These are phyloP conservation scores for Lepidium didymum DNA, from an alignment of 345 rosid genomes.

Conservation along the genomic window DNA sequence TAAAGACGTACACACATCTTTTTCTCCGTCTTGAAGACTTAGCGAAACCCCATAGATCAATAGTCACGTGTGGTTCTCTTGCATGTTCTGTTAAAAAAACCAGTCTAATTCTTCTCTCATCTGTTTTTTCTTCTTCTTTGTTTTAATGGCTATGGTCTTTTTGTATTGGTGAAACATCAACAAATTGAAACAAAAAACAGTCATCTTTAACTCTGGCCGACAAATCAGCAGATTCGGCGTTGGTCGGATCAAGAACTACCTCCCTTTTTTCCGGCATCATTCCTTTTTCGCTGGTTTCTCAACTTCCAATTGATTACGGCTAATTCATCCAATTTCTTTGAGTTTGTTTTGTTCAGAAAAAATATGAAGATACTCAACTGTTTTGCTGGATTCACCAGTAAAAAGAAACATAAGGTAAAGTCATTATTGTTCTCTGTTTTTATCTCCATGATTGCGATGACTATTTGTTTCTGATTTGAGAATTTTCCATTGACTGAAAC, in stretches of 20 bases:
- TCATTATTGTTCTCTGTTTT: background rate
- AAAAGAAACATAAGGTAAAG: conserved; percentile 47
- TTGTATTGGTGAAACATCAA: conserved; percentile 29
- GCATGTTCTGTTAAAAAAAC: conserved; percentile 11
- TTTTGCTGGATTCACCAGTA: conserved; percentile 26
- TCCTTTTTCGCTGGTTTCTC: conserved; percentile 30
- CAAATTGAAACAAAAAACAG: conserved; percentile 2
- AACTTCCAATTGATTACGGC: conserved; percentile 80
- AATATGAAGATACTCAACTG: conserved; percentile 45
- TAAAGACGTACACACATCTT: conserved; percentile 5
- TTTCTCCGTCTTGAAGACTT: background rate
- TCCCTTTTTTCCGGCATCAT: conserved; percentile 36
- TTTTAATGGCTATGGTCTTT: background rate
- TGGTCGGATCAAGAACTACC: conserved; percentile 37
- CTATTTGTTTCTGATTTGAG: background rate
- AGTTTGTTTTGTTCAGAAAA: conserved; percentile 4
- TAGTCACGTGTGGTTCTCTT: conserved; percentile 21
- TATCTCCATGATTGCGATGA: background rate
- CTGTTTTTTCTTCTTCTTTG: too few relatives aligned
- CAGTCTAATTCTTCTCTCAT: conserved; percentile 2
- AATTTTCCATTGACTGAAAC: background rate
- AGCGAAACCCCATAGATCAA: background rate
- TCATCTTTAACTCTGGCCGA: conserved; percentile 83
- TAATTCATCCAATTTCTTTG: conserved; percentile 21
- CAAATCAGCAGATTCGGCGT: conserved; percentile 28